These are phyloP conservation scores for Acrodontium crateriforme DNA, from an alignment of 2,329 filamentous ascomycete genomes.

Conservation along the genomic window DNA sequence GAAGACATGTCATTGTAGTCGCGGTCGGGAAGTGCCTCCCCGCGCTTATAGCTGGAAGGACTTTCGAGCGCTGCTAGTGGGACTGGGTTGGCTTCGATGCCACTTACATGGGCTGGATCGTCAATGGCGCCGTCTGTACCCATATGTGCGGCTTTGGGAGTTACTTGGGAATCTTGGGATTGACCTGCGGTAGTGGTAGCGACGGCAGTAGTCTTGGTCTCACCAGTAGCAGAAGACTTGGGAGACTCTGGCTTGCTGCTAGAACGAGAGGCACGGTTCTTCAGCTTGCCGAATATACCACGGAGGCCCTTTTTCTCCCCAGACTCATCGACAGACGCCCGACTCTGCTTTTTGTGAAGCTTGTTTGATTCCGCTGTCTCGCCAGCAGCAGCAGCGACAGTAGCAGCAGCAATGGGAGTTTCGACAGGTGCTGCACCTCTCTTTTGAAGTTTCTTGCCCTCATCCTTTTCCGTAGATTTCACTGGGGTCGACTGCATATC, in stretches of 20 bases:
- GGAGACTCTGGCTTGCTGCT: slow-evolving; percentile 6
- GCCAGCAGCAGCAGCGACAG: slow-evolving; percentile 1
- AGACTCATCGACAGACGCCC: slow-evolving; percentile 1
- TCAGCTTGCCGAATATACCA: slow-evolving; percentile 18
- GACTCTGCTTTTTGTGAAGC: slow-evolving; percentile 1
- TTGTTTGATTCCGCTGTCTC: slow-evolving; percentile 1
- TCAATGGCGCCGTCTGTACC: slow-evolving; percentile 9
- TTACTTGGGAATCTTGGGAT: too few species aligned
- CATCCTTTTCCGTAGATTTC: too few species aligned
- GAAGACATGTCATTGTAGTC: slow-evolving; percentile 16
- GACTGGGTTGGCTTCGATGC: slow-evolving; percentile 4
- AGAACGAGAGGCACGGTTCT: slow-evolving; percentile 8
- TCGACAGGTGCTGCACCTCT: too few species aligned
- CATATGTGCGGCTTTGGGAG: too few species aligned
- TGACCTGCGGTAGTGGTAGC: too few species aligned
- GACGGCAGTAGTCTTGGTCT: background rate
- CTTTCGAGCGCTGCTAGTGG: slow-evolving; percentile 4
- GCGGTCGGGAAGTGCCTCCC: slow-evolving; percentile 4
- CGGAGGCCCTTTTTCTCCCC: slow-evolving; percentile 15
- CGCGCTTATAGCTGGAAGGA: slow-evolving; percentile 15
- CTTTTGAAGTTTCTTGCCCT: too few species aligned
- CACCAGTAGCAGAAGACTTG: slow-evolving; percentile 1
- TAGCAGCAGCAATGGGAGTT: background rate
- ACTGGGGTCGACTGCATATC: too few species aligned
- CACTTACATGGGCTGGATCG: slow-evolving; percentile 5